Evolutionary conservation across 345 rosid species (phyloP).

Genomic region (Cardiospermum halicacabum): DNA sequence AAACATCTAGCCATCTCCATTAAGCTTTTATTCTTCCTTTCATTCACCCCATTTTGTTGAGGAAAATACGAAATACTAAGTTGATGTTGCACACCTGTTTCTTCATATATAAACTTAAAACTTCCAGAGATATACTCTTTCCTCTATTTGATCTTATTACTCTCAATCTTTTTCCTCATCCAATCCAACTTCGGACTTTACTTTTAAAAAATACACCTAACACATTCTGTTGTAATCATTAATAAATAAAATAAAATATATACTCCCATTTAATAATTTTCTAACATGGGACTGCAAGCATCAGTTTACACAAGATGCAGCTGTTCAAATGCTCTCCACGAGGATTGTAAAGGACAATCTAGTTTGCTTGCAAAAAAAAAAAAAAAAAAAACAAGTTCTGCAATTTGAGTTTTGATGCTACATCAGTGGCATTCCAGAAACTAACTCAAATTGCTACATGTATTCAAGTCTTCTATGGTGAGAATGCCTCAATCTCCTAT

Average conservation of each 20-base stretch:
- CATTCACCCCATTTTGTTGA: constrained; percentile 7
- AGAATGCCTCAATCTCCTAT: too few relatives aligned
- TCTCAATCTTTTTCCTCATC: neutral
- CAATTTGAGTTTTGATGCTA: neutral
- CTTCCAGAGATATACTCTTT: constrained; percentile 1
- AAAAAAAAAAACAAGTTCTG: neutral
- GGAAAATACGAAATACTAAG: constrained; percentile 8
- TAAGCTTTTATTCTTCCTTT: neutral
- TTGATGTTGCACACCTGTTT: constrained; percentile 9
- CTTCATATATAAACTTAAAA: constrained; percentile 9
- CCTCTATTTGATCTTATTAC: neutral
- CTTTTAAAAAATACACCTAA: neutral
- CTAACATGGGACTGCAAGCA: neutral
- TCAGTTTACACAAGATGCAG: neutral
- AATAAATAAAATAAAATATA: too few relatives aligned
- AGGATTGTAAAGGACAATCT: neutral
- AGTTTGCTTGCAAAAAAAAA: neutral
- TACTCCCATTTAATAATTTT: too few relatives aligned
- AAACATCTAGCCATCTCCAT: constrained; percentile 17
- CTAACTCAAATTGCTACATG: too few relatives aligned
- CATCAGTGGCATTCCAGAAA: neutral
- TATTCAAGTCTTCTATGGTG: too few relatives aligned
- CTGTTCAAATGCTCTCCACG: constrained; percentile 2
- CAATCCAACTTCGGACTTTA: constrained; percentile 2
- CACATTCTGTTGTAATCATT: neutral